Evolutionary conservation across 2,329 filamentous ascomycete genomes (phyloP), one percentile per base, ranked within the genome.

Genomic region (Myriosclerotinia scirpicola): DNA sequence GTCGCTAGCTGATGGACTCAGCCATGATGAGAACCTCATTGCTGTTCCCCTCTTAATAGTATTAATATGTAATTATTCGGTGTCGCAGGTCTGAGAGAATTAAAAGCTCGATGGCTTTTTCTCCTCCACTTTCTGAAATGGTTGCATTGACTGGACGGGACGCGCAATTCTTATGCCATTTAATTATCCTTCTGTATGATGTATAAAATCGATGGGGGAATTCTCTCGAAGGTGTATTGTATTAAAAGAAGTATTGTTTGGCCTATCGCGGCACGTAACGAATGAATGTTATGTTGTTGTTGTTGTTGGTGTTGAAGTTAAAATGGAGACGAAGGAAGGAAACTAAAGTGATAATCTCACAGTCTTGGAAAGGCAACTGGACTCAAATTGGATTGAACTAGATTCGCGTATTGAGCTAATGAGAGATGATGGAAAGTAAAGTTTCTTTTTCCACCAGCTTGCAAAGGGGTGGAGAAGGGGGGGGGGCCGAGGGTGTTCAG

Each of bases 11-110:
- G 70, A 70, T 65, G 67, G 69, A 68, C 71, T 73, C 71, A 74
- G 72, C 72, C 72, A 74, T 70, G 73, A 75, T 67, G 71, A 69
- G 68, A 75, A 38, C 69, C 70, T 75, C 76, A 77, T 77, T 65
- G 72, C 70, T 73, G 67, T 62, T 68, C 67, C 66, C 46, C 58
- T 63, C 54, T 66, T 62, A 68, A 62, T 59, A 63, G 58, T 66
- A 66, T 67, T 66, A 65, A 61, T 67, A 44, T 26, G 64, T 55
- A 65, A 55, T 66, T 58, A 54, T 55, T 68, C 52, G 67, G 5
- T 63, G 48, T 66, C 64, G 65, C 62, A 54, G 52, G 58, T 62
- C 53, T 26, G 67, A 53, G 58, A 66, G 67, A 54, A 48, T 65
- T n/a, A 65, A 66, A 64, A 68, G 66, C 60, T 69, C 60, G 56